Evolutionary conservation across 208 protist genomes (phyloP).

Genomic region (Naegleria lovaniensis): DNA sequence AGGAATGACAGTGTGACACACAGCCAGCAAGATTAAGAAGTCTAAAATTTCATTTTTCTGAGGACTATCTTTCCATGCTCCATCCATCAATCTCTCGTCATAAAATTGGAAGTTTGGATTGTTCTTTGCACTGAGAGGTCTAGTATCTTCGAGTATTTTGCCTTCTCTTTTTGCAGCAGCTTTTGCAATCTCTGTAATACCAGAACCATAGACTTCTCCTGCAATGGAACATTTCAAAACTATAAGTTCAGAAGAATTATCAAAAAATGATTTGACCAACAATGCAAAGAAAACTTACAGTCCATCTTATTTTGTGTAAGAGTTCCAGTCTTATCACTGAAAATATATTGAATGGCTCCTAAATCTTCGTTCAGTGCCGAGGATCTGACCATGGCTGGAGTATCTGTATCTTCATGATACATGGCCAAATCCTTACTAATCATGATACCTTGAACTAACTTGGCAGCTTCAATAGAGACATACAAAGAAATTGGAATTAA

Average conservation of each 20-base stretch:
- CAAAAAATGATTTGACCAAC: slow-evolving; percentile 53
- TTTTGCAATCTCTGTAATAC: slow-evolving; percentile 26
- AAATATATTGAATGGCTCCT: slow-evolving; percentile 68
- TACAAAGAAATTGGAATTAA: slow-evolving; percentile 81
- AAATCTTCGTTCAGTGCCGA: slow-evolving; percentile 51
- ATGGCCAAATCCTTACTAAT: slow-evolving; percentile 60
- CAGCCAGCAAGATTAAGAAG: slow-evolving; percentile 31
- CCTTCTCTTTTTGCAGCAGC: neutral
- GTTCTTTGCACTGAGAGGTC: neutral
- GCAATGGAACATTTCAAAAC: slow-evolving; percentile 35
- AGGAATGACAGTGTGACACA: slow-evolving; percentile 48
- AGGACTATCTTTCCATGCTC: slow-evolving; percentile 26
- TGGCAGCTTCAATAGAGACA: slow-evolving; percentile 65
- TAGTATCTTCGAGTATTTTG: neutral
- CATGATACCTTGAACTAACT: slow-evolving; percentile 49
- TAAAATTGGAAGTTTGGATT: neutral
- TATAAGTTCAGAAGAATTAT: slow-evolving; percentile 37
- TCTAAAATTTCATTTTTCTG: neutral
- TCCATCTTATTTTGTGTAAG: slow-evolving; percentile 73
- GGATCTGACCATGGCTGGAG: slow-evolving; percentile 34
- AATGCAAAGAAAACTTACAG: neutral
- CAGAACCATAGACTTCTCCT: slow-evolving; percentile 17
- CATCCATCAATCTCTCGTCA: neutral
- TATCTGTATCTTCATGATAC: slow-evolving; percentile 43
- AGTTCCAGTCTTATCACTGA: slow-evolving; percentile 80